A percentile compares a stretch with the other conserved stretches of the same genome.
Conservation (phyloP, 179 eudicot species). For the Sideroxylon spinosum region DNA sequence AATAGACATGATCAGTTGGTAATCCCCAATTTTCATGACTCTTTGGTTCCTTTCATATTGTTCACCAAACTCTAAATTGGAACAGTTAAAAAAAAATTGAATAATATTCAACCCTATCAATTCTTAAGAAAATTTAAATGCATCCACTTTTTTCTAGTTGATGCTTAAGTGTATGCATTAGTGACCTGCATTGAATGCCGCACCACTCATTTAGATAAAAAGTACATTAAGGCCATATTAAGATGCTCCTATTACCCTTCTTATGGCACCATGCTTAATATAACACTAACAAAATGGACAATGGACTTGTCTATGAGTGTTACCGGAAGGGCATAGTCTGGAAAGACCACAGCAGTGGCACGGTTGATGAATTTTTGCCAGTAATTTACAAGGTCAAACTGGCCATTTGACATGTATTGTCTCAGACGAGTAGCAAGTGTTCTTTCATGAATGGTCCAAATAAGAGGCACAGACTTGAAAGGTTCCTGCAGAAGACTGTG, state of each 20-base stretch:
- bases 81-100: background rate
- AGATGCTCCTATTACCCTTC: background rate
- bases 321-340: constrained; percentile 79
- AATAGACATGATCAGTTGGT: background rate
- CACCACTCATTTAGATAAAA: no score
- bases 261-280: background rate
- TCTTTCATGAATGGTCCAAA: constrained; percentile 59
- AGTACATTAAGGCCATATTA: no score
- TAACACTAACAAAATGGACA: background rate
- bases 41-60: background rate
- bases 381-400: constrained; percentile 44
- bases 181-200: background rate
- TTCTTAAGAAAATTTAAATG: background rate
- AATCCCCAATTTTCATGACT: background rate
- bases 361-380: constrained; percentile 73
- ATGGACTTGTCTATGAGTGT: background rate
- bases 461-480: constrained; percentile 51
- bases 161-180: background rate
- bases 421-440: constrained; percentile 51
- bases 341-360: constrained; percentile 77
- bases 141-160: background rate
- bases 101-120: background rate
- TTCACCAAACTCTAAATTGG: background rate
- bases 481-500: constrained; percentile 81
- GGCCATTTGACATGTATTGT: constrained; percentile 43